phyloP scores from a whole-genome alignment of 2,329 filamentous ascomycete species.

The Trichoderma pleuroti region DNA sequence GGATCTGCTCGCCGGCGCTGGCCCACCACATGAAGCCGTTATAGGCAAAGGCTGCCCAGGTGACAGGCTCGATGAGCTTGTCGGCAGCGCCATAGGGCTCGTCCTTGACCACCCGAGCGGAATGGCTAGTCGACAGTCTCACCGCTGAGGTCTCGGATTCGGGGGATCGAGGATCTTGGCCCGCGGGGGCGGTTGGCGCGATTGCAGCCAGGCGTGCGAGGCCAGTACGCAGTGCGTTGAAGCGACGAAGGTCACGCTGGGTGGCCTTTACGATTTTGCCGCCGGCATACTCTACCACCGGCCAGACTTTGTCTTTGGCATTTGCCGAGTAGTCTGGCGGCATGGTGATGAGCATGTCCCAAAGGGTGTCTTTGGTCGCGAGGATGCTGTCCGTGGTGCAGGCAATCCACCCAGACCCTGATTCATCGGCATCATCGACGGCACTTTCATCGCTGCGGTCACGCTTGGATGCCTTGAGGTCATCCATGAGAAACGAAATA shows the following conservation, averaged over 20 bases:
- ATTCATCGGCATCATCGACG: constrained; percentile 48
- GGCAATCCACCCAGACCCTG: constrained; percentile 75
- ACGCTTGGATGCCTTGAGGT: constrained; percentile 49
- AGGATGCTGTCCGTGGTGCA: constrained; percentile 95
- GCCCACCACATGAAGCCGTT: constrained; percentile 89
- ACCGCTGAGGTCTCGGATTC: constrained; percentile 27
- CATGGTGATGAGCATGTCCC: constrained; percentile 84
- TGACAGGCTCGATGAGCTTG: constrained; percentile 58
- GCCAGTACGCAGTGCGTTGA: constrained; percentile 62
- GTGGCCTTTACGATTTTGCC: constrained; percentile 74
- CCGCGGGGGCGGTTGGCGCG: constrained; percentile 24
- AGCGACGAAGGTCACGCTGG: constrained; percentile 83
- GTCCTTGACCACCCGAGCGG: constrained; percentile 30
- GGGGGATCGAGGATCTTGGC: constrained; percentile 29
- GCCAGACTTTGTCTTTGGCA: constrained; percentile 65
- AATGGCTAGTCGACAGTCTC: constrained; percentile 29
- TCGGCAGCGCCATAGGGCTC: constrained; percentile 51
- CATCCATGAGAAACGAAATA: constrained; percentile 70
- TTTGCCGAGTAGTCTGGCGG: constrained; percentile 60
- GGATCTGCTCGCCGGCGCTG: constrained; percentile 69
- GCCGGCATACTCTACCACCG: constrained; percentile 65
- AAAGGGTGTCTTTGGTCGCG: constrained; percentile 78
- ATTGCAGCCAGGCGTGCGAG: constrained; percentile 47
- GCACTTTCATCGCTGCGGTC: constrained; percentile 35
- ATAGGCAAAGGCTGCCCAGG: constrained; percentile 74